phyloP scores from a whole-genome alignment of 225 moss, liverwort and hornwort genomes.

The Bryoerythrophyllum caledonicum region DNA sequence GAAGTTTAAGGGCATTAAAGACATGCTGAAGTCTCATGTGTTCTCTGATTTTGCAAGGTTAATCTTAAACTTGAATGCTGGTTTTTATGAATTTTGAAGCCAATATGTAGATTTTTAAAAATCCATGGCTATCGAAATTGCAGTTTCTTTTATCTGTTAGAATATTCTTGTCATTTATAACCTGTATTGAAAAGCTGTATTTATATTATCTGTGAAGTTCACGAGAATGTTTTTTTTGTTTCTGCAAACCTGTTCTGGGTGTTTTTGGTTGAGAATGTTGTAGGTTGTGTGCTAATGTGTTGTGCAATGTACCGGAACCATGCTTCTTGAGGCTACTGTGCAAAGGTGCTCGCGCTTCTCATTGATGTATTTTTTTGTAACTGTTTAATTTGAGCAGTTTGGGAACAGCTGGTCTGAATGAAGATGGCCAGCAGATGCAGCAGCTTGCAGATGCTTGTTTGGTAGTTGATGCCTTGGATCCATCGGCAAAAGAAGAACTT shows the following conservation, averaged over 20 bases:
- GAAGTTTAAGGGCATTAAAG: slow-evolving; percentile 79
- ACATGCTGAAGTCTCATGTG: slow-evolving; percentile 73
- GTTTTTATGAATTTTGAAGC: background rate
- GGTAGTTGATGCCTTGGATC: slow-evolving; percentile 75
- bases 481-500: slow-evolving; percentile 82
- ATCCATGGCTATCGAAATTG: background rate
- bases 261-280: background rate
- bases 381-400: slow-evolving; percentile 43
- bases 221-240: slow-evolving; percentile 6
- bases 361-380: slow-evolving; percentile 9
- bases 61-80: background rate
- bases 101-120: background rate
- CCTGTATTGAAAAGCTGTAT: background rate
- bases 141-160: background rate
- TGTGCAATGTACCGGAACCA: background rate
- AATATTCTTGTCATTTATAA: background rate
- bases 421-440: slow-evolving; percentile 91
- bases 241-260: background rate
- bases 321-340: slow-evolving; percentile 12
- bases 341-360: slow-evolving; percentile 3
- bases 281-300: background rate
- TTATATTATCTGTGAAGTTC: background rate
- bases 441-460: slow-evolving; percentile 87
- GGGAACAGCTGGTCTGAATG: slow-evolving; percentile 73
- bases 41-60: slow-evolving; percentile 91